These are phyloP conservation scores for Limnanthes douglasii DNA, from an alignment of 345 rosid genomes.

Conservation along the genomic window DNA sequence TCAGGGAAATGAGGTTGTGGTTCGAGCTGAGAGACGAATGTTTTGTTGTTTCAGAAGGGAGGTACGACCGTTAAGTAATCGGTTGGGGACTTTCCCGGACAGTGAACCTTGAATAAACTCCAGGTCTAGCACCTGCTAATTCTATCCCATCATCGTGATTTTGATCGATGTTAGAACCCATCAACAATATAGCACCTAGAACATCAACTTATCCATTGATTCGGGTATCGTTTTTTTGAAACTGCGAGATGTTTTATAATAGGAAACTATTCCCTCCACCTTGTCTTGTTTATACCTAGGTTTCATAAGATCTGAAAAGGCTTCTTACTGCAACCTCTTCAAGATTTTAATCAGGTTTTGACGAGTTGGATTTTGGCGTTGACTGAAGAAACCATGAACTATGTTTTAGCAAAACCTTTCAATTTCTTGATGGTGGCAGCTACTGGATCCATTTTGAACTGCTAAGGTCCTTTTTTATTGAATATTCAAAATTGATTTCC, in stretches of 20 bases:
- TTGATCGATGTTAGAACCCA: no score
- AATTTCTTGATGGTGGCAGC: constrained; percentile 28
- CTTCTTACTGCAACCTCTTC: constrained; percentile 84
- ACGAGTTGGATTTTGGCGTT: constrained; percentile 20
- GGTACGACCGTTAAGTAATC: constrained; percentile 48
- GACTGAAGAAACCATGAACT: constrained; percentile 21
- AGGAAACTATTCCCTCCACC: constrained; percentile 48
- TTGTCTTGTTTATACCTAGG: constrained; percentile 83
- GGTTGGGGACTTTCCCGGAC: constrained; percentile 43
- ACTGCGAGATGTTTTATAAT: constrained; percentile 34
- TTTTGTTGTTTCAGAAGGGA: constrained; percentile 41
- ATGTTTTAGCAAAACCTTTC: constrained; percentile 30
- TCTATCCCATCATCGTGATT: constrained; percentile 25
- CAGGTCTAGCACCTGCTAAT: constrained; percentile 47
- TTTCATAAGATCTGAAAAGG: constrained; percentile 76
- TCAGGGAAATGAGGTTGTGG: constrained; percentile 45
- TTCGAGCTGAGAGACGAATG: constrained; percentile 48
- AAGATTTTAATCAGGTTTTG: constrained; percentile 86
- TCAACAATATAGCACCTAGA: constrained; percentile 45
- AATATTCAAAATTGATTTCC: no score
- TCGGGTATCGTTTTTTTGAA: constrained; percentile 48
- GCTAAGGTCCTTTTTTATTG: no score
- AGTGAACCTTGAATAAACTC: constrained; percentile 44
- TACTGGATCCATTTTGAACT: constrained; percentile 54
- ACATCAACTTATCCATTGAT: constrained; percentile 62